phyloP scores from a whole-genome alignment of 2,329 filamentous ascomycete species.

The Fusarium compactum region DNA sequence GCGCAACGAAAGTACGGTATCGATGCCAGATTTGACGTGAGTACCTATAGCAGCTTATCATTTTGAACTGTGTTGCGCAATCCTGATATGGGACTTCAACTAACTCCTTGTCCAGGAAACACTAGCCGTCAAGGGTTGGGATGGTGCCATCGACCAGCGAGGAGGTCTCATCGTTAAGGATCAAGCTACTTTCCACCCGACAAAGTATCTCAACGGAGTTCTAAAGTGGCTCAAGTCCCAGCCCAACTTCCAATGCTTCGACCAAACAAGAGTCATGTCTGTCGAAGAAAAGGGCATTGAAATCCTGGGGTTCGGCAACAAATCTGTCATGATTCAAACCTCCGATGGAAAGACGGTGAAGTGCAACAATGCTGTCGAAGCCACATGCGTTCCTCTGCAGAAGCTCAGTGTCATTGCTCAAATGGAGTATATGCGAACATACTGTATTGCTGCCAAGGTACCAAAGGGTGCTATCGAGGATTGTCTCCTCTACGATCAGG shows the following conservation, averaged over 20 bases:
- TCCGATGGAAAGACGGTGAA: constrained; percentile 60
- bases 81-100: neutral
- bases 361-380: constrained; percentile 63
- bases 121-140: constrained; percentile 64
- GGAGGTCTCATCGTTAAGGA: constrained; percentile 60
- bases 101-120: constrained; percentile 45
- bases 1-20: constrained; percentile 29
- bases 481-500: constrained; percentile 66
- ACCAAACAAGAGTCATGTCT: constrained; percentile 61
- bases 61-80: neutral
- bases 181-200: constrained; percentile 69
- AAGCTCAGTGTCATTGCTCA: constrained; percentile 65
- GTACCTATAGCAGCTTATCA: neutral
- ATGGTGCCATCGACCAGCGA: constrained; percentile 62
- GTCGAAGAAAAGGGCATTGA: constrained; percentile 60
- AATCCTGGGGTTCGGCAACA: constrained; percentile 44
- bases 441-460: constrained; percentile 67
- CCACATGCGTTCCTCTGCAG: constrained; percentile 67
- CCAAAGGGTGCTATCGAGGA: constrained; percentile 66
- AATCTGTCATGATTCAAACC: constrained; percentile 61
- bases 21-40: constrained; percentile 25
- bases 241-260: constrained; percentile 65
- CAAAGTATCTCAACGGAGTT: constrained; percentile 65
- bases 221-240: constrained; percentile 64
- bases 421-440: constrained; percentile 66